phyloP scores from a whole-genome alignment of 768 basidiomycete species.

The Kwoniella botswanensis region DNA sequence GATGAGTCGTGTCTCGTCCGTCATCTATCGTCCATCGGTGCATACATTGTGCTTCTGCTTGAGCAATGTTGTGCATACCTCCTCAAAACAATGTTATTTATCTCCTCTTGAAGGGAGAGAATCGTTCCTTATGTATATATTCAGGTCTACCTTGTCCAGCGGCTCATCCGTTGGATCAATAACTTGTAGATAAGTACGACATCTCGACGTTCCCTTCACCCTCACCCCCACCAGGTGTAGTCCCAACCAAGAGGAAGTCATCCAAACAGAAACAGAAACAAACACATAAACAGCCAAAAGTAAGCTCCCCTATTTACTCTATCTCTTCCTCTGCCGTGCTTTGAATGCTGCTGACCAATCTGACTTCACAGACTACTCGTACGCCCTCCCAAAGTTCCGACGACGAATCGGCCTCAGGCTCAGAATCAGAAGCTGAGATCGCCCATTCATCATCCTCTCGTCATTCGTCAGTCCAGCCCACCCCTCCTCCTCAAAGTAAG shows the following conservation, averaged over 20 bases:
- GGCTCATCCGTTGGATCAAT: conserved; percentile 11
- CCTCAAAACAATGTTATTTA: too few species aligned
- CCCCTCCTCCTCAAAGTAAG: conserved; percentile 11
- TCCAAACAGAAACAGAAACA: neutral
- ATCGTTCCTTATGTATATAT: neutral
- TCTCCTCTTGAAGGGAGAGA: too few species aligned
- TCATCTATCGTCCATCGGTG: neutral
- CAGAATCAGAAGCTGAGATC: conserved; percentile 14
- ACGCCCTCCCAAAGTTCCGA: neutral
- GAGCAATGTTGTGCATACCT: neutral
- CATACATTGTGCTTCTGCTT: neutral
- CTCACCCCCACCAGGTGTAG: conserved; percentile 34
- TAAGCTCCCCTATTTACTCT: conserved; percentile 6
- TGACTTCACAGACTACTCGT: neutral
- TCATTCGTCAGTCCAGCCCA: conserved; percentile 5
- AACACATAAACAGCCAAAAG: conserved; percentile 1
- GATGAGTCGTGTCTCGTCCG: conserved; percentile 3
- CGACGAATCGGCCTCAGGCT: neutral
- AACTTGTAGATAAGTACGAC: conserved; percentile 36
- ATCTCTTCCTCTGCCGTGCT: neutral
- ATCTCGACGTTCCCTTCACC: conserved; percentile 40
- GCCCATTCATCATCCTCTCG: conserved; percentile 7
- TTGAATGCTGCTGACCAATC: neutral
- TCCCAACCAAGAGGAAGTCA: conserved; percentile 11
- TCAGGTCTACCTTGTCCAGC: neutral